Conservation (phyloP, 129 eudicot species). For the Centella asiatica region DNA sequence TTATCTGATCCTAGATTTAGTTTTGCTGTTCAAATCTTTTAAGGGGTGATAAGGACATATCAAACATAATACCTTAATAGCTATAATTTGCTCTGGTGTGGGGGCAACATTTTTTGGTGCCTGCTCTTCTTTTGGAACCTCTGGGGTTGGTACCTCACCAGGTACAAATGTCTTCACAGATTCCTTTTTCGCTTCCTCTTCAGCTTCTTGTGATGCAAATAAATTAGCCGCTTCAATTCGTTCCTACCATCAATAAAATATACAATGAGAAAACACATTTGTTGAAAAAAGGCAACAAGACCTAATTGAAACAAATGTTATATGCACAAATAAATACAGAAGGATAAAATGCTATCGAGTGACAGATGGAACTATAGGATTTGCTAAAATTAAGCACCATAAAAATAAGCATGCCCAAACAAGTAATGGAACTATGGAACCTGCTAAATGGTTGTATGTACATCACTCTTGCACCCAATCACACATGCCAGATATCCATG, state of each 20-base stretch:
- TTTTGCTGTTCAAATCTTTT: no score
- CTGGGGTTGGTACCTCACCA: conserved; percentile 52
- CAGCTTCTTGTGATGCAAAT: conserved; percentile 85
- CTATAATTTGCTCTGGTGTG: conserved; percentile 90
- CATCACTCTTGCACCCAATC: no score
- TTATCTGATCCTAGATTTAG: no score
- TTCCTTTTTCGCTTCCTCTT: conserved; percentile 63
- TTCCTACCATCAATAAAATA: conserved; percentile 42
- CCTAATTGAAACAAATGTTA: background rate
- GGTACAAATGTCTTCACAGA: conserved; percentile 72
- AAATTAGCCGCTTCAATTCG: conserved; percentile 65
- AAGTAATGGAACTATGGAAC: no score
- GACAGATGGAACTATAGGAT: no score
- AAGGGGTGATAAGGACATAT: no score
- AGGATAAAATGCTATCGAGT: no score
- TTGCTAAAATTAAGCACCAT: no score
- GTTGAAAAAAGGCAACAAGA: conserved; percentile 1
- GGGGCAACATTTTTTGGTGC: conserved; percentile 68
- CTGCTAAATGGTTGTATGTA: no score
- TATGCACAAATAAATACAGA: no score
- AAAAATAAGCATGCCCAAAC: no score
- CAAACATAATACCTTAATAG: conserved; percentile 66
- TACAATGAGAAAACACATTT: background rate
- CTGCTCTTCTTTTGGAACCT: conserved; percentile 65
- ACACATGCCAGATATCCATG: no score